phyloP scores from a whole-genome alignment of 2,329 filamentous ascomycete genomes.

The Aspergillus eucalypticola region DNA sequence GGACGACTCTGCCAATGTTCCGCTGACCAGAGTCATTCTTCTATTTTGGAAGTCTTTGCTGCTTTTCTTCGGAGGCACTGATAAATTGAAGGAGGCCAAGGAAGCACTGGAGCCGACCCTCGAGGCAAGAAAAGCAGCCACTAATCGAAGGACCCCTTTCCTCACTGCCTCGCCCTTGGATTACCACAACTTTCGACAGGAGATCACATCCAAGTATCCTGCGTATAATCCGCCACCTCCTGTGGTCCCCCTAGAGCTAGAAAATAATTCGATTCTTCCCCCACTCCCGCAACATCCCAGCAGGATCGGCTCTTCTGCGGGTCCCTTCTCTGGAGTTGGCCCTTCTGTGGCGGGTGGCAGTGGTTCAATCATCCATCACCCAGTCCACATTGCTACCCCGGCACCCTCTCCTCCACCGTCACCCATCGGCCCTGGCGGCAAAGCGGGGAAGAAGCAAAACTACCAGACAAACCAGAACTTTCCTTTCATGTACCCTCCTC shows the following conservation, averaged over 20 bases:
- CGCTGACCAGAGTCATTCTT: slow-evolving; percentile 71
- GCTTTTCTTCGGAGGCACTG: slow-evolving; percentile 77
- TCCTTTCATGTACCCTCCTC: slow-evolving; percentile 92
- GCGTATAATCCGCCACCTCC: slow-evolving; percentile 89
- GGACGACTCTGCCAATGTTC: slow-evolving; percentile 59
- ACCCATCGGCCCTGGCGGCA: slow-evolving; percentile 77
- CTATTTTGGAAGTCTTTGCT: slow-evolving; percentile 91
- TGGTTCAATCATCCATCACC: slow-evolving; percentile 84
- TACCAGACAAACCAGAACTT: slow-evolving; percentile 99
- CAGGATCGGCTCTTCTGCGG: slow-evolving; percentile 60
- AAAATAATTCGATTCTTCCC: slow-evolving; percentile 87
- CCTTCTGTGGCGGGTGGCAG: slow-evolving; percentile 48
- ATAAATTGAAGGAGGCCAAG: slow-evolving; percentile 74
- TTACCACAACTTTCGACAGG: slow-evolving; percentile 93
- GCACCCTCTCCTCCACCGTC: slow-evolving; percentile 94
- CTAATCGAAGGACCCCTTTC: slow-evolving; percentile 66
- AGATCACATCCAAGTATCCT: slow-evolving; percentile 96
- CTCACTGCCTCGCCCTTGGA: slow-evolving; percentile 94
- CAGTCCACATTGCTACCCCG: slow-evolving; percentile 97
- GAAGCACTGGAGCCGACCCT: slow-evolving; percentile 59
- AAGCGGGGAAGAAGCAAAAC: slow-evolving; percentile 96
- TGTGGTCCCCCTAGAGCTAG: slow-evolving; percentile 79
- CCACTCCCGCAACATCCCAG: slow-evolving; percentile 75
- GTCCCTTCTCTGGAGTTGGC: slow-evolving; percentile 60
- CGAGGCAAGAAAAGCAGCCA: slow-evolving; percentile 47